phyloP scores from a whole-genome alignment of 805 yeast species.

The Lipomyces yamadae region DNA sequence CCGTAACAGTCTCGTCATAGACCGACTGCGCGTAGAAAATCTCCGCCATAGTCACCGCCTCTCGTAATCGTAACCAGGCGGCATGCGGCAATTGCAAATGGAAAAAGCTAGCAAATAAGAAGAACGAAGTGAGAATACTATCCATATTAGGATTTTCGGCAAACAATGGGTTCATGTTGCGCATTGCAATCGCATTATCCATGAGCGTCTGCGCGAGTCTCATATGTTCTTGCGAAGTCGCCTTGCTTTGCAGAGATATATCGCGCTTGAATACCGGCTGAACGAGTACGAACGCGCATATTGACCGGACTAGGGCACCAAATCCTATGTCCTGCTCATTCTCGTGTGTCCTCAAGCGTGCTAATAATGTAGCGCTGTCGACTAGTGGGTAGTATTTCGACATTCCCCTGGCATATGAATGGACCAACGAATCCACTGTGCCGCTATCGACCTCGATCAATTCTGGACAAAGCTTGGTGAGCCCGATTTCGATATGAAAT shows the following conservation, averaged over 20 bases:
- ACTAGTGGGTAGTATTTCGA: slow-evolving; percentile 6
- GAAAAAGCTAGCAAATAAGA: slow-evolving; percentile 11
- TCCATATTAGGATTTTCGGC: slow-evolving; percentile 11
- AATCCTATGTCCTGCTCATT: slow-evolving; percentile 1
- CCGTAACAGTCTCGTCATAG: slow-evolving; percentile 1
- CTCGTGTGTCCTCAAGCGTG: slow-evolving; percentile 10
- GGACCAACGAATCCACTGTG: slow-evolving; percentile 4
- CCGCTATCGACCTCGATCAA: background rate
- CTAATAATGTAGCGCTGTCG: background rate
- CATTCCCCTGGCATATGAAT: background rate
- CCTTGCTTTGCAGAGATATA: background rate
- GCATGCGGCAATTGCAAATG: slow-evolving; percentile 13
- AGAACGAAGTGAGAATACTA: slow-evolving; percentile 19
- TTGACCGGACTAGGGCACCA: slow-evolving; percentile 17
- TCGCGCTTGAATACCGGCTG: slow-evolving; percentile 9
- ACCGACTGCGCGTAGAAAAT: slow-evolving; percentile 12
- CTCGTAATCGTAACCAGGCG: slow-evolving; percentile 23
- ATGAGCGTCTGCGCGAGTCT: slow-evolving; percentile 11
- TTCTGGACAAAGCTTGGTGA: background rate
- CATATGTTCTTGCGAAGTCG: background rate
- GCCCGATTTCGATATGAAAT: background rate
- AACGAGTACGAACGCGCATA: slow-evolving; percentile 16
- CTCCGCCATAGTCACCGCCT: slow-evolving; percentile 22
- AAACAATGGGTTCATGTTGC: background rate
- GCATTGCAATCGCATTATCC: slow-evolving; percentile 12